Conservation (phyloP, 148 eudicot genomes). For the Chenopodium berlandieri region DNA sequence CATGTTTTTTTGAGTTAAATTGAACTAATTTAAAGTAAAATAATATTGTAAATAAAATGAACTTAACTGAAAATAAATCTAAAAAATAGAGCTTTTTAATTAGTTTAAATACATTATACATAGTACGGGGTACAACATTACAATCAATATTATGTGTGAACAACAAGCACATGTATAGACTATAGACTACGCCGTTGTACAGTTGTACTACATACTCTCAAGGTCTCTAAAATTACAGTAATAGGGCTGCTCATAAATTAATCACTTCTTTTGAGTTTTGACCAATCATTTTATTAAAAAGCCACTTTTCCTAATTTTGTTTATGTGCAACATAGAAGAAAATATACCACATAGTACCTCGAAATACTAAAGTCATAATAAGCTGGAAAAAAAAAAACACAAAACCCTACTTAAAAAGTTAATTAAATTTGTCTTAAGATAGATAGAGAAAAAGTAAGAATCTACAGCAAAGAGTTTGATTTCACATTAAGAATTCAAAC, state of each 20-base stretch:
- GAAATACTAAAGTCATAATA: neutral
- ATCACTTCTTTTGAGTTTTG: neutral
- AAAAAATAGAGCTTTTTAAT: too few species aligned
- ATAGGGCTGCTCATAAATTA: neutral
- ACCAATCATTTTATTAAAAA: neutral
- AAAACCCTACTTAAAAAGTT: neutral
- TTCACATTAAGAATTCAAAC: constrained; percentile 33
- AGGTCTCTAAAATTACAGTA: too few species aligned
- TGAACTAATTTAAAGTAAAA: too few species aligned
- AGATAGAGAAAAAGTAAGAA: neutral
- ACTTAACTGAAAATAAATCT: too few species aligned
- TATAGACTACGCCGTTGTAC: too few species aligned
- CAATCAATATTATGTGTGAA: too few species aligned
- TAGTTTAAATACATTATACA: too few species aligned
- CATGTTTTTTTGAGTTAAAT: too few species aligned
- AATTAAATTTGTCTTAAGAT: neutral
- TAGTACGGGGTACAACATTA: too few species aligned
- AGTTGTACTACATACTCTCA: too few species aligned
- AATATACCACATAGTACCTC: neutral
- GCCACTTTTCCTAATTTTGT: neutral
- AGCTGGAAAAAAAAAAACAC: neutral
- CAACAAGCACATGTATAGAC: too few species aligned
- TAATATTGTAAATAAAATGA: too few species aligned
- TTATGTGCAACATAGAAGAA: neutral
- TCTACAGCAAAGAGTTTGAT: neutral